Percentiles rank a stretch among this genome's conserved stretches.
Conservation (phyloP, 1,139 yeast genomes). For the Hemisphaericaspora xylofermentans region DNA sequence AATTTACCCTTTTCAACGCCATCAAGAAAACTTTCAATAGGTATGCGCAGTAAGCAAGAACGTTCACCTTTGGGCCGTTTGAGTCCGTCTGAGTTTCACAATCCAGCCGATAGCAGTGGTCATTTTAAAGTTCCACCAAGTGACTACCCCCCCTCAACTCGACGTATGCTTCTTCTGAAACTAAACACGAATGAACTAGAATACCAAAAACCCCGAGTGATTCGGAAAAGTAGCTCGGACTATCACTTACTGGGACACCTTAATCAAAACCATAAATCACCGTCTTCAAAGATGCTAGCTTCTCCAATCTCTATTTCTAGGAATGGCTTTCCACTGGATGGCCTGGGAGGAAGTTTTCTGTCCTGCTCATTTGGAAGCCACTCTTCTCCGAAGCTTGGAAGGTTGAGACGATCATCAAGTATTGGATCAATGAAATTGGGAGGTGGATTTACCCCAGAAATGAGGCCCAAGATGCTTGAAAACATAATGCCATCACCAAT, state of each 20-base stretch:
- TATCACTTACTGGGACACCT: background rate
- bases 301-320: background rate
- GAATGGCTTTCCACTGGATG: background rate
- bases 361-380: background rate
- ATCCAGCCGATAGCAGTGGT: background rate
- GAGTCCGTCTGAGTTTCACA: background rate
- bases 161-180: background rate
- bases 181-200: background rate
- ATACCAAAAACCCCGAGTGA: background rate
- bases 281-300: background rate
- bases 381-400: background rate
- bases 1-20: slow-evolving; percentile 12
- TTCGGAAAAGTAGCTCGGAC: background rate
- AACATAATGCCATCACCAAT: background rate
- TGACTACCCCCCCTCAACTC: background rate
- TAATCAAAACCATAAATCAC: background rate
- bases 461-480: background rate
- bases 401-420: background rate
- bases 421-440: background rate
- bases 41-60: slow-evolving; percentile 22
- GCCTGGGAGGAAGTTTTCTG: background rate
- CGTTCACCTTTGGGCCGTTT: slow-evolving; percentile 3
- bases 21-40: slow-evolving; percentile 18
- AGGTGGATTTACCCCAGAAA: background rate
- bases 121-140: background rate